These are phyloP conservation scores for Pyricularia sp. DNA, from an alignment of 2,329 filamentous ascomycete species.

Conservation along the genomic window DNA sequence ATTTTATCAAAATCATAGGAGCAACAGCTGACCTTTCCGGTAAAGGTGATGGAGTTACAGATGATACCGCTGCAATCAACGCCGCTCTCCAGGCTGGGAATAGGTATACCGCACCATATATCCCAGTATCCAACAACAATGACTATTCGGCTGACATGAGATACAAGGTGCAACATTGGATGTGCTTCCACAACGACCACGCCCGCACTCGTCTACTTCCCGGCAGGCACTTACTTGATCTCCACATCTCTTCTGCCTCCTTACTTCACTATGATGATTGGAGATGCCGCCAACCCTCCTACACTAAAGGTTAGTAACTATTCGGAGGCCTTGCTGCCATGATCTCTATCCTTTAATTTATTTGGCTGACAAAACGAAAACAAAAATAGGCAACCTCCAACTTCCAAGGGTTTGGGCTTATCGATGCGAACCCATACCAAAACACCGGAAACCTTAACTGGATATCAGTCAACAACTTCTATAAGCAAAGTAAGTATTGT, in stretches of 20 bases:
- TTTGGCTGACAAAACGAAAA: slow-evolving; percentile 13
- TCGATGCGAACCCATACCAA: slow-evolving; percentile 39
- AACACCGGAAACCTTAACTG: slow-evolving; percentile 29
- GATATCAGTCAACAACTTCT: slow-evolving; percentile 51
- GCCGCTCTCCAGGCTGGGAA: slow-evolving; percentile 30
- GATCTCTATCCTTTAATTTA: slow-evolving; percentile 27
- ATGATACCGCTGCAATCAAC: slow-evolving; percentile 37
- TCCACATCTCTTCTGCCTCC: slow-evolving; percentile 61
- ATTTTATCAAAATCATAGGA: not conserved
- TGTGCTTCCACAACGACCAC: slow-evolving; percentile 31
- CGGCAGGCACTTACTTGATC: slow-evolving; percentile 55
- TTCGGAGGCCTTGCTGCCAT: not conserved
- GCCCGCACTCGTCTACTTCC: slow-evolving; percentile 33
- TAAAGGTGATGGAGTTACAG: slow-evolving; percentile 31
- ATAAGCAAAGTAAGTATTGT: slow-evolving; percentile 31
- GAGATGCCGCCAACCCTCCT: slow-evolving; percentile 52
- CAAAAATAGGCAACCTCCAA: slow-evolving; percentile 25
- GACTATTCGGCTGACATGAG: not conserved
- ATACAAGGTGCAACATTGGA: slow-evolving; percentile 23
- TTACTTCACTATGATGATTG: slow-evolving; percentile 74
- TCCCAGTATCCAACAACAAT: not conserved
- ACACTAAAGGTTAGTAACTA: slow-evolving; percentile 15
- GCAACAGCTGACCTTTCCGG: not conserved
- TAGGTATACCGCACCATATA: slow-evolving; percentile 11
- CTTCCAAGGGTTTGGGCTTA: slow-evolving; percentile 39